Conservation (phyloP, 2,329 filamentous ascomycete species). For the Aspergillus calidoustus region DNA sequence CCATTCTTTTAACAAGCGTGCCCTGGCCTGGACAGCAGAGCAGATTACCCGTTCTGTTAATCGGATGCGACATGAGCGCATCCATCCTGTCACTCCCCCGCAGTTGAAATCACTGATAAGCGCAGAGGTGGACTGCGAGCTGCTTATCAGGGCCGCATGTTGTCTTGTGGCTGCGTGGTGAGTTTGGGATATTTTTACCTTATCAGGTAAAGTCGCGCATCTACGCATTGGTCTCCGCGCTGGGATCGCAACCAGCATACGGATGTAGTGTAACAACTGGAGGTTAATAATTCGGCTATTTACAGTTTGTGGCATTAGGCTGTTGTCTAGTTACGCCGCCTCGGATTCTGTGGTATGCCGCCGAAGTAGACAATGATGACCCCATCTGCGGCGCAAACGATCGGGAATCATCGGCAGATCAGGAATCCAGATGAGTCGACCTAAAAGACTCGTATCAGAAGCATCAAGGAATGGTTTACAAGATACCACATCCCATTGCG, state of each 20-base stretch:
- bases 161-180: not conserved
- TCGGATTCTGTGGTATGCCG: conserved; percentile 46
- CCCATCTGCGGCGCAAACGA: conserved; percentile 76
- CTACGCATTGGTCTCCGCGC: conserved; percentile 4
- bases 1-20: conserved; percentile 3
- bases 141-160: conserved; percentile 18
- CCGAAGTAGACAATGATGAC: conserved; percentile 81
- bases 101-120: conserved; percentile 17
- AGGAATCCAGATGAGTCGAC: conserved; percentile 82
- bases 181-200: conserved; percentile 42
- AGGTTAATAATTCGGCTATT: not conserved
- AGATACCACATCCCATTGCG: conserved; percentile 76
- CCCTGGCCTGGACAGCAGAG: not conserved
- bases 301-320: not conserved
- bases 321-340: not conserved
- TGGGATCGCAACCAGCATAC: conserved; percentile 24
- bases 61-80: conserved; percentile 31
- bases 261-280: conserved; percentile 11
- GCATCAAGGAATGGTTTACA: conserved; percentile 84
- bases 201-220: conserved; percentile 37
- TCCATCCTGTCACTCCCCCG: conserved; percentile 6
- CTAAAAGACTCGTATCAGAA: conserved; percentile 71
- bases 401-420: conserved; percentile 71
- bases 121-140: conserved; percentile 3
- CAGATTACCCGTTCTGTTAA: conserved; percentile 33